Conservation (phyloP, 2,329 filamentous ascomycete genomes). For the Fonsecaea nubica region DNA sequence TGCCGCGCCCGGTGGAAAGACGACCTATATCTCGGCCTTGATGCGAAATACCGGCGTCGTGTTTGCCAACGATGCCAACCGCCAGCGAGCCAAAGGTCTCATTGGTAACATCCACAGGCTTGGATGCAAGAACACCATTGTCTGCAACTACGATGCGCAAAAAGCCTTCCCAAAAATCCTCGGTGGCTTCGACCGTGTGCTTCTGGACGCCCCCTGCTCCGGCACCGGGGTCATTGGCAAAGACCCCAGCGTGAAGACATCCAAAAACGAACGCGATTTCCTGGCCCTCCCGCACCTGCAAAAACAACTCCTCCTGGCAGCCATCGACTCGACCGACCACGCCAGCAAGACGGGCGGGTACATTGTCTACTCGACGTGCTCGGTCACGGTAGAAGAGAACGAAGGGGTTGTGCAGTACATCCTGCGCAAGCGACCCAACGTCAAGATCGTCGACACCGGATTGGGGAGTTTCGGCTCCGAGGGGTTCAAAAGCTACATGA, state of each 20-base stretch:
- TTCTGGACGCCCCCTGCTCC: constrained; percentile 94
- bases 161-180: constrained; percentile 88
- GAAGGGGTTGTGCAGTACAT: constrained; percentile 94
- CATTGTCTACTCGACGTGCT: constrained; percentile 96
- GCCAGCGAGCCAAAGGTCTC: constrained; percentile 89
- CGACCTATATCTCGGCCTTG: constrained; percentile 91
- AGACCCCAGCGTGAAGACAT: constrained; percentile 95
- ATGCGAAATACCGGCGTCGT: constrained; percentile 98
- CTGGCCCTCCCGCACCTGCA: constrained; percentile 90
- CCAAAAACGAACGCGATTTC: constrained; percentile 96
- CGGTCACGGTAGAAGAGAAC: constrained; percentile 91
- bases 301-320: constrained; percentile 89
- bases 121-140: constrained; percentile 89
- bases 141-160: constrained; percentile 92
- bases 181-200: constrained; percentile 91
- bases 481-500: constrained; percentile 87
- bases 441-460: constrained; percentile 89
- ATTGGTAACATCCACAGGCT: constrained; percentile 98
- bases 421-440: constrained; percentile 87
- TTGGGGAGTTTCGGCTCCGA: constrained; percentile 84
- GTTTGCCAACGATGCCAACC: constrained; percentile 96
- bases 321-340: constrained; percentile 94
- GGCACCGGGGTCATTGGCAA: constrained; percentile 98
- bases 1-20: constrained; percentile 93
- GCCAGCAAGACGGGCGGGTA: constrained; percentile 90